Conservation (phyloP, 306 rosid genomes). For the Pachyrhizus erosus region DNA sequence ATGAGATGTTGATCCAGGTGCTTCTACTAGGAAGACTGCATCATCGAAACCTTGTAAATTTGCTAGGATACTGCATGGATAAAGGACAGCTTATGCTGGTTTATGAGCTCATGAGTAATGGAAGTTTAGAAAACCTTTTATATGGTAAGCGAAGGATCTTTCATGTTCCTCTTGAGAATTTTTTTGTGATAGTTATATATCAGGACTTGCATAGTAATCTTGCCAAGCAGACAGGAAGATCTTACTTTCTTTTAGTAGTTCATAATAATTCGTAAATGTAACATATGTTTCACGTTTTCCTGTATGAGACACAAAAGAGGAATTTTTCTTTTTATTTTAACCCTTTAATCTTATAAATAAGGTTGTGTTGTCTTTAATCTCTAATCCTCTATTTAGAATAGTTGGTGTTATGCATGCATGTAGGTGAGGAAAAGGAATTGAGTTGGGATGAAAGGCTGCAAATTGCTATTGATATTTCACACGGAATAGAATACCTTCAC, state of each 20-base stretch:
- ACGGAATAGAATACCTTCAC: constrained; percentile 85
- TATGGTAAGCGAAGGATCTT: constrained; percentile 56
- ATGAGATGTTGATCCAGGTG: constrained; percentile 60
- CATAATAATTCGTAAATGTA: not conserved
- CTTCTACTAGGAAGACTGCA: constrained; percentile 82
- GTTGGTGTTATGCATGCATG: constrained; percentile 42
- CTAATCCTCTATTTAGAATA: constrained; percentile 18
- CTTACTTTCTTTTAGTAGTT: constrained; percentile 11
- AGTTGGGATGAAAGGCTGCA: constrained; percentile 86
- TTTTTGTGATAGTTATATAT: not conserved
- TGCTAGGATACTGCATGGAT: constrained; percentile 81
- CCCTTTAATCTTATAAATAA: not conserved
- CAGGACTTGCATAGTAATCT: not conserved
- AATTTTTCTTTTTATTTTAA: not conserved
- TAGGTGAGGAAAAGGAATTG: constrained; percentile 67
- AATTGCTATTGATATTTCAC: constrained; percentile 76
- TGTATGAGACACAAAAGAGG: not conserved
- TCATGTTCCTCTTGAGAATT: constrained; percentile 7
- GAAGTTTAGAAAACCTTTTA: constrained; percentile 72
- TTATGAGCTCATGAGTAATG: constrained; percentile 84
- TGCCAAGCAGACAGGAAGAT: not conserved
- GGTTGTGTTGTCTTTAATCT: not conserved
- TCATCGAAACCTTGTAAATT: constrained; percentile 88
- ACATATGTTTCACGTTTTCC: not conserved
- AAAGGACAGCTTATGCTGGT: constrained; percentile 74